Percentiles rank a stretch among this genome's conserved stretches.
Conservation (phyloP, 306 rosid genomes). For the Clitoria ternatea region DNA sequence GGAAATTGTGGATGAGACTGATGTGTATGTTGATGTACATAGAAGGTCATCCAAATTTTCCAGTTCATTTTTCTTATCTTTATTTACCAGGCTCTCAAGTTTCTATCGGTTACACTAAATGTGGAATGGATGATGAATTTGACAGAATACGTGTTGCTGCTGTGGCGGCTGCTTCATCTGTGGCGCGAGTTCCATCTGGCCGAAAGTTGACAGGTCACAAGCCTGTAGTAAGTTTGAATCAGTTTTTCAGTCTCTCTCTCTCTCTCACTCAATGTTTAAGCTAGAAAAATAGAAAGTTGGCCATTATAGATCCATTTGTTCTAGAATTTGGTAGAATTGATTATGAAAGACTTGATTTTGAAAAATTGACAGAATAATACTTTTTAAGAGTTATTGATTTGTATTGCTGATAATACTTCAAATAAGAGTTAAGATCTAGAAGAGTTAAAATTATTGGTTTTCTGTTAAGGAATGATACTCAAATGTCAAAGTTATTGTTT, state of each 20-base stretch:
- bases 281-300: slow-evolving; percentile 1
- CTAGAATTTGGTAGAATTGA: not conserved
- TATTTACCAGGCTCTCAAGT: not conserved
- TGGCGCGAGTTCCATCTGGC: slow-evolving; percentile 80
- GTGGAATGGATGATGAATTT: slow-evolving; percentile 16
- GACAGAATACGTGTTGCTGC: slow-evolving; percentile 94
- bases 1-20: slow-evolving; percentile 97
- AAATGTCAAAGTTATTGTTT: too few species aligned
- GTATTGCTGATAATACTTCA: too few species aligned
- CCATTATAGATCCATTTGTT: not conserved
- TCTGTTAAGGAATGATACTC: too few species aligned
- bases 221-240: slow-evolving; percentile 38
- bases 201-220: slow-evolving; percentile 59
- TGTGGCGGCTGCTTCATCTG: slow-evolving; percentile 91
- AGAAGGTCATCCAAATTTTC: slow-evolving; percentile 46
- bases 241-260: not conserved
- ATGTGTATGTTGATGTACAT: slow-evolving; percentile 83
- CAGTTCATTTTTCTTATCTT: not conserved
- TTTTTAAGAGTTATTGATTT: too few species aligned
- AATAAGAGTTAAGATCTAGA: too few species aligned
- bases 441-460: too few species aligned
- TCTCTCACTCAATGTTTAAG: not conserved
- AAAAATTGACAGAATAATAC: not conserved
- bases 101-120: slow-evolving; percentile 21
- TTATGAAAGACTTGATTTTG: not conserved